Base-by-base conservation (phyloP, 2,329 filamentous ascomycete species). In the Aspergillus phoenicis region DNA sequence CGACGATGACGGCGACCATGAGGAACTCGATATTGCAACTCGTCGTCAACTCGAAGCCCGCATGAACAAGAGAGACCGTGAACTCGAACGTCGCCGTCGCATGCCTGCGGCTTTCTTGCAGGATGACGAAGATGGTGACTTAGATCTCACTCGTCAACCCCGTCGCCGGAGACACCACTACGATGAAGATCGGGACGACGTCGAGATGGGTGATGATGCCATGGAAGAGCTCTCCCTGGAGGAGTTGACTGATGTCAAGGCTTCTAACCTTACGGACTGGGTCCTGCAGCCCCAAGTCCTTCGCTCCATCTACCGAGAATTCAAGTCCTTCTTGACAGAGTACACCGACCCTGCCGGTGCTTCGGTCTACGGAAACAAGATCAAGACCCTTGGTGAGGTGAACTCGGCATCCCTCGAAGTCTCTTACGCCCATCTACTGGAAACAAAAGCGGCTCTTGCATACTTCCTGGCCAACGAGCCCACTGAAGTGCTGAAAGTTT, bases 381-480 rank as follows among this genome's bases (percentile, higher is more conserved):
- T 99, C 67, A 87, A 92, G 67, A 97, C 91, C 0, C 87, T 99
- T n/a, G 96, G 95, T 81, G 94, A 98, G 78, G 85, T 97, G 75
- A 99, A 99, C 76, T 92, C 93, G 52, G 96, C 98, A 78, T 93
- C 94, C 41, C 85, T 99, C 3, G 95, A 99, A 75, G 93, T 99
- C 49, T 97, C 93, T 2, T 99, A 97, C 75, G 91, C 94, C 66
- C 93, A 99, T 76, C 83, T 99, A 17, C 89, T 91, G 7, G 88
- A 91, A 47, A 91, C 91, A 62, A 98, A 97, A 78, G 95, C 95
- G 26, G 95, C 95, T 57, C 82, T 99, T 17, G 95, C 93, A 13
- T 98, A 96, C 77, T 99, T 97, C 81, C 81, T 99, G 28, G 94
- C 94, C 67, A 99, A 98, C 73, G 93, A 94, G 0, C 95, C 95